A percentile compares a stretch with the other conserved stretches of the same genome.
Evolutionary conservation across 1,284 basidiomycete genomes (phyloP).

Genomic region (Puccinia triticina): DNA sequence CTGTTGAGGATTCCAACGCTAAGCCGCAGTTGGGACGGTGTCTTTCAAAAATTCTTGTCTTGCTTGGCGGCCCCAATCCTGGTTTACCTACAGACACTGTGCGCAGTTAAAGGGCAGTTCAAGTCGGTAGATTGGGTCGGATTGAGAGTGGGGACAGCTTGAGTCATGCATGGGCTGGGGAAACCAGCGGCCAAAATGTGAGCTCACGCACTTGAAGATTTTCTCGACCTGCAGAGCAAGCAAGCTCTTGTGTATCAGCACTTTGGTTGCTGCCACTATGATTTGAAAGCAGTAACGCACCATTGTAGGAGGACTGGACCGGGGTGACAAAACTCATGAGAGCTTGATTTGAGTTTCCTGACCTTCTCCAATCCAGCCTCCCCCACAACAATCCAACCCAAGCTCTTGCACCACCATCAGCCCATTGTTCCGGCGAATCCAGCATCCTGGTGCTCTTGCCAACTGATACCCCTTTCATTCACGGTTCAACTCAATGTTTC

Average conservation of each 20-base stretch:
- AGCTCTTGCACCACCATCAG: no score
- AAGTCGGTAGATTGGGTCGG: constrained; percentile 52
- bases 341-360: no score
- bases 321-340: no score
- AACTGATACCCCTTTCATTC: no score
- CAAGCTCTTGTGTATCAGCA: constrained; percentile 52
- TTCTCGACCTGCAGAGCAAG: constrained; percentile 52
- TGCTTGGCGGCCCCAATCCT: not conserved
- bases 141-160: constrained; percentile 51
- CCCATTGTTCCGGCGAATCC: no score
- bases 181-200: not conserved
- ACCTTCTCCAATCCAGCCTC: no score
- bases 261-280: constrained; percentile 48
- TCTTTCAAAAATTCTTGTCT: constrained; percentile 52
- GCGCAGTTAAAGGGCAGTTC: constrained; percentile 38
- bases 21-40: constrained; percentile 53
- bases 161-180: constrained; percentile 2
- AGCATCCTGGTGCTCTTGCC: no score
- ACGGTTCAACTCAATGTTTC: no score
- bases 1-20: constrained; percentile 54
- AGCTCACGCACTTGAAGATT: constrained; percentile 4
- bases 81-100: not conserved
- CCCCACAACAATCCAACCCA: no score
- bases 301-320: not conserved
- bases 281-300: constrained; percentile 30